Evolutionary conservation across 140 eudicot genomes (phyloP).

Genomic region (Senecio squalidus): DNA sequence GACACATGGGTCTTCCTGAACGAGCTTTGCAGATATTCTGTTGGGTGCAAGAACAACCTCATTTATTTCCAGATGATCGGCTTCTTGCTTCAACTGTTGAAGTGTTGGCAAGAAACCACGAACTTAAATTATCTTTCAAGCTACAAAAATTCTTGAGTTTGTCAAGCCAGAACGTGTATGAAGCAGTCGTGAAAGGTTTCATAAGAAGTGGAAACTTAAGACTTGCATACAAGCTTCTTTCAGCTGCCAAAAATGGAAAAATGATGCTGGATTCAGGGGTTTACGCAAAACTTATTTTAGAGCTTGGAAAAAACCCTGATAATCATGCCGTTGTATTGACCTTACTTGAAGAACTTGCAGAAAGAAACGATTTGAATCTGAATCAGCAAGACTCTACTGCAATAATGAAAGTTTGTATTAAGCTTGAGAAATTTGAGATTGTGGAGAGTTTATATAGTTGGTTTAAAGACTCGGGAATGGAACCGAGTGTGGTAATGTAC

Average conservation of each 20-base stretch:
- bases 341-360: conserved; percentile 67
- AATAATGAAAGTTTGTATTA: conserved; percentile 70
- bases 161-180: conserved; percentile 55
- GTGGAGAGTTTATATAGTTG: conserved; percentile 71
- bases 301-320: conserved; percentile 67
- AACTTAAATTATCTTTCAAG: conserved; percentile 51
- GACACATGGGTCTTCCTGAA: conserved; percentile 85
- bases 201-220: conserved; percentile 60
- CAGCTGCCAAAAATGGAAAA: conserved; percentile 45
- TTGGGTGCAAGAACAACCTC: conserved; percentile 84
- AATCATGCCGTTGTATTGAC: conserved; percentile 31
- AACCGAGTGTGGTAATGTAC: conserved; percentile 78
- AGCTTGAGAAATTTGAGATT: conserved; percentile 51
- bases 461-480: conserved; percentile 48
- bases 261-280: conserved; percentile 54
- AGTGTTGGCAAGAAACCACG: conserved; percentile 60
- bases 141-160: conserved; percentile 42
- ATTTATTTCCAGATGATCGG: conserved; percentile 75
- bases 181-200: conserved; percentile 76
- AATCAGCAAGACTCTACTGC: conserved; percentile 66
- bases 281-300: conserved; percentile 68
- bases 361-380: conserved; percentile 56
- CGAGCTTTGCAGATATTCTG: conserved; percentile 65
- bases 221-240: conserved; percentile 65
- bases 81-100: conserved; percentile 82